Conservation (phyloP, 768 basidiomycete species). For the Boletus sp. region DNA sequence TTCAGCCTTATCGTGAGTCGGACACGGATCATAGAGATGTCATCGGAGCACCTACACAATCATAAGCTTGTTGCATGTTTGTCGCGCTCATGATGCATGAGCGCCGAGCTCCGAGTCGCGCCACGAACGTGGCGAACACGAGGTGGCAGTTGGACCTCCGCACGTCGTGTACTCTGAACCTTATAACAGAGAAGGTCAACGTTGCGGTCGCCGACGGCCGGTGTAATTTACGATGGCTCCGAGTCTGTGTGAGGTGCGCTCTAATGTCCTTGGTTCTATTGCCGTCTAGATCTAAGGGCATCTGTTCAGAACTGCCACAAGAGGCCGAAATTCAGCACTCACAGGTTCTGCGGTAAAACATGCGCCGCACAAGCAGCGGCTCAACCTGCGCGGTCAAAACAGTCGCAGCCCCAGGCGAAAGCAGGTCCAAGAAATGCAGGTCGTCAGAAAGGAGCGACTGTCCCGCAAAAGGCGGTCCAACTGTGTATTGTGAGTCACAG, state of each 20-base stretch:
- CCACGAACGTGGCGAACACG: conserved; percentile 27
- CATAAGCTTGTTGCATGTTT: conserved; percentile 7
- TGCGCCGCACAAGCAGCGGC: conserved; percentile 45
- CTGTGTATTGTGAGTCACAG: conserved; percentile 29
- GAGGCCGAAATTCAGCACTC: conserved; percentile 52
- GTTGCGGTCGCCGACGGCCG: conserved; percentile 4
- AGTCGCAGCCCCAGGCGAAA: conserved; percentile 14
- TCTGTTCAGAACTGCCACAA: conserved; percentile 48
- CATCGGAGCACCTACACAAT: neutral
- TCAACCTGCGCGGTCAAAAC: conserved; percentile 12
- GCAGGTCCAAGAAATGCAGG: conserved; percentile 9
- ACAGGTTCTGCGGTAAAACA: conserved; percentile 57
- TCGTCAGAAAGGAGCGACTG: conserved; percentile 13
- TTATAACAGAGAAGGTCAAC: conserved; percentile 8
- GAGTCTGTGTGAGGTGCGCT: conserved; percentile 31
- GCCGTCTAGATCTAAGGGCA: conserved; percentile 3
- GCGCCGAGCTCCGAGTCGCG: conserved; percentile 8
- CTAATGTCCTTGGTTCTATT: neutral
- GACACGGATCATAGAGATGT: conserved; percentile 9
- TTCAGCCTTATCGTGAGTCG: conserved; percentile 18
- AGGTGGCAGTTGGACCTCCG: conserved; percentile 14
- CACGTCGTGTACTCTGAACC: conserved; percentile 8
- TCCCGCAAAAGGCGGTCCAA: conserved; percentile 20
- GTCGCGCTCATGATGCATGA: neutral
- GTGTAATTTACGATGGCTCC: conserved; percentile 27